Evolutionary conservation across 192 early-diverging fungal species (phyloP).

Genomic region (Lobulomyces angularis): DNA sequence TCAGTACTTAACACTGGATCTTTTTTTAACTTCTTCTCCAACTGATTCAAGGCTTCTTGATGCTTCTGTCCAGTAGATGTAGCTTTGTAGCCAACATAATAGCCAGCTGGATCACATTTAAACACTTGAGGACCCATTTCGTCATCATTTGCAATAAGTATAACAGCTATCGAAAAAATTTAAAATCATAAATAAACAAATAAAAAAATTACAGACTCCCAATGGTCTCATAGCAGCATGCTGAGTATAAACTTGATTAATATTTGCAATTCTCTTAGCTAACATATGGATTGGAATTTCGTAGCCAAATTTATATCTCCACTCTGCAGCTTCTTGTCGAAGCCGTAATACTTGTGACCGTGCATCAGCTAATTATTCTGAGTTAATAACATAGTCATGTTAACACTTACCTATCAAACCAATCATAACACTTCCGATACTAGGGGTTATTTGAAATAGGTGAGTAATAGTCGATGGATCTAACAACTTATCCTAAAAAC

Average conservation of each 20-base stretch:
- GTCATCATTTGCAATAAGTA: slow-evolving; percentile 89
- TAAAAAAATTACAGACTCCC: slow-evolving; percentile 67
- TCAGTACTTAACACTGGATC: slow-evolving; percentile 62
- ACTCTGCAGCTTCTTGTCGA: slow-evolving; percentile 92
- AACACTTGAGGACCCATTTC: slow-evolving; percentile 94
- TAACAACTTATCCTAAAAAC: slow-evolving; percentile 80
- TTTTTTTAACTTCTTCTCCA: slow-evolving; percentile 98
- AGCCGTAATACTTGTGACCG: slow-evolving; percentile 85
- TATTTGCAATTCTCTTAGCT: slow-evolving; percentile 93
- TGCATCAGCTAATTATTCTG: slow-evolving; percentile 62
- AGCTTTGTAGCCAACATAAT: slow-evolving; percentile 94
- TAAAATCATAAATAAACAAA: slow-evolving; percentile 3
- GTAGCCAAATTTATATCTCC: slow-evolving; percentile 97
- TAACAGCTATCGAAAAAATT: slow-evolving; percentile 59
- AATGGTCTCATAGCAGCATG: slow-evolving; percentile 96
- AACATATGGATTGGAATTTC: slow-evolving; percentile 93
- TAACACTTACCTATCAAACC: slow-evolving; percentile 64
- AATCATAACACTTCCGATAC: slow-evolving; percentile 96
- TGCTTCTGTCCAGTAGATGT: slow-evolving; percentile 92
- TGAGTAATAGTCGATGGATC: slow-evolving; percentile 88
- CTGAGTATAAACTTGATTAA: slow-evolving; percentile 99
- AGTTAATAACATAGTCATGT: background rate
- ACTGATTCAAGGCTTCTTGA: slow-evolving; percentile 84
- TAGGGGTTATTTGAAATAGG: slow-evolving; percentile 80
- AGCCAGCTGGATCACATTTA: slow-evolving; percentile 97